phyloP scores from a whole-genome alignment of 2,329 filamentous ascomycete species.

The Huntiella abstrusa region DNA sequence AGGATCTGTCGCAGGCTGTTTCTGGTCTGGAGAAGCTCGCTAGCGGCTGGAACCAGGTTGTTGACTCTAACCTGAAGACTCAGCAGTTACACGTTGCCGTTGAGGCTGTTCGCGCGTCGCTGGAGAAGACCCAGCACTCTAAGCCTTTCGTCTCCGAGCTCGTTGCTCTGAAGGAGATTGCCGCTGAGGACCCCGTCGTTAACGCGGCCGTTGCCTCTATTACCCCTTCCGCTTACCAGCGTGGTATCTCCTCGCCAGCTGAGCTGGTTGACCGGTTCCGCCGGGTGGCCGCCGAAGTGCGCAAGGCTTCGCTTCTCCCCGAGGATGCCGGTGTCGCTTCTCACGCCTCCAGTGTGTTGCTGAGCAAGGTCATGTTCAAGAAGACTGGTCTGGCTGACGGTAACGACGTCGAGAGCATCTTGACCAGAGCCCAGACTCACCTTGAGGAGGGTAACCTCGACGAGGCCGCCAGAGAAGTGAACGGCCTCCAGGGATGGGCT shows the following conservation, averaged over 20 bases:
- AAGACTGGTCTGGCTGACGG: slow-evolving; percentile 73
- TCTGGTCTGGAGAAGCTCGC: slow-evolving; percentile 74
- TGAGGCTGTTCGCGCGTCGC: slow-evolving; percentile 71
- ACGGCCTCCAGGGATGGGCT: slow-evolving; percentile 78
- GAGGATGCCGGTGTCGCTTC: slow-evolving; percentile 88
- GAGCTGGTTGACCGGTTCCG: slow-evolving; percentile 93
- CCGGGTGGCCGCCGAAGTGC: slow-evolving; percentile 74
- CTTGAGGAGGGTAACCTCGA: slow-evolving; percentile 90
- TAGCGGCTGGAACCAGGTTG: slow-evolving; percentile 71
- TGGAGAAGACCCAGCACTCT: slow-evolving; percentile 53
- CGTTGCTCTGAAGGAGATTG: slow-evolving; percentile 84
- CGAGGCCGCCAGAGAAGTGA: slow-evolving; percentile 85
- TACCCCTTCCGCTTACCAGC: slow-evolving; percentile 83
- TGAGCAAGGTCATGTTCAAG: slow-evolving; percentile 92
- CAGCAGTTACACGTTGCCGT: slow-evolving; percentile 94
- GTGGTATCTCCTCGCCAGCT: slow-evolving; percentile 63
- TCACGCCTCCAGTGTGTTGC: slow-evolving; percentile 72
- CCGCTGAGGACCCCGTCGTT: slow-evolving; percentile 65
- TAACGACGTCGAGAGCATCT: slow-evolving; percentile 81
- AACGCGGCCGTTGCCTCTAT: slow-evolving; percentile 92
- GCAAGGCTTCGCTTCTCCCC: slow-evolving; percentile 82
- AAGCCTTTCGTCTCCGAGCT: slow-evolving; percentile 82
- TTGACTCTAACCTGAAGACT: slow-evolving; percentile 78
- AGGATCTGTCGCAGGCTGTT: slow-evolving; percentile 59
- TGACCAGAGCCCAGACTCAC: slow-evolving; percentile 73